Evolutionary conservation across 129 eudicot species (phyloP).

Genomic region (Rutidosis leptorrhynchoides): DNA sequence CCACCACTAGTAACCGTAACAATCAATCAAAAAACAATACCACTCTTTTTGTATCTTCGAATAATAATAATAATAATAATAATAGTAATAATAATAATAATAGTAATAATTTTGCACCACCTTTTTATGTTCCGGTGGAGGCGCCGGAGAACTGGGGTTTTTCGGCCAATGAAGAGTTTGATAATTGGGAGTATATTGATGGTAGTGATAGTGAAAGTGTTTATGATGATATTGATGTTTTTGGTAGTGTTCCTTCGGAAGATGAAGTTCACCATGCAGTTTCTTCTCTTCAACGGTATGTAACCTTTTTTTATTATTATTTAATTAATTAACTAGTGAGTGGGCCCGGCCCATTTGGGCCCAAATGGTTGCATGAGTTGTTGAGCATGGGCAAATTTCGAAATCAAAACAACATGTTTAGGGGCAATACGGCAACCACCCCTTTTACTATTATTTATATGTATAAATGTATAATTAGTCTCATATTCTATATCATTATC

Average conservation of each 20-base stretch:
- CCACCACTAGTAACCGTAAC: constrained; percentile 2
- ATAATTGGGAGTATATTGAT: constrained; percentile 27
- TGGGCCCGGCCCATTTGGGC: no score
- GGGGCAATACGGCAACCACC: no score
- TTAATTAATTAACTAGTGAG: no score
- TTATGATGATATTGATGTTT: constrained; percentile 38
- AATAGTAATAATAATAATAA: no score
- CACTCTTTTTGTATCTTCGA: constrained; percentile 20
- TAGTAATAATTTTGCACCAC: neutral
- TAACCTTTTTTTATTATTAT: neutral
- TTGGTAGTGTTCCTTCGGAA: constrained; percentile 57
- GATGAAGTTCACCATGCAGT: constrained; percentile 63
- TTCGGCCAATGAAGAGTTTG: constrained; percentile 1
- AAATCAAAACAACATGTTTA: no score
- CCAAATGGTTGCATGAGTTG: no score
- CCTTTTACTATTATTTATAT: no score
- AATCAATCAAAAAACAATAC: constrained; percentile 21
- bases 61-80: no score
- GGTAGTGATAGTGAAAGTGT: neutral
- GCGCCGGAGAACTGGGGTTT: constrained; percentile 2
- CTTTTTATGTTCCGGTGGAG: constrained; percentile 3
- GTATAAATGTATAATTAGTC: no score
- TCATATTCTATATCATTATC: neutral
- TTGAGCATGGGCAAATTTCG: no score
- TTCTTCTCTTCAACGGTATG: constrained; percentile 68